Evolutionary conservation across 345 rosid genomes (phyloP).

Genomic region (Luvunga scandens): DNA sequence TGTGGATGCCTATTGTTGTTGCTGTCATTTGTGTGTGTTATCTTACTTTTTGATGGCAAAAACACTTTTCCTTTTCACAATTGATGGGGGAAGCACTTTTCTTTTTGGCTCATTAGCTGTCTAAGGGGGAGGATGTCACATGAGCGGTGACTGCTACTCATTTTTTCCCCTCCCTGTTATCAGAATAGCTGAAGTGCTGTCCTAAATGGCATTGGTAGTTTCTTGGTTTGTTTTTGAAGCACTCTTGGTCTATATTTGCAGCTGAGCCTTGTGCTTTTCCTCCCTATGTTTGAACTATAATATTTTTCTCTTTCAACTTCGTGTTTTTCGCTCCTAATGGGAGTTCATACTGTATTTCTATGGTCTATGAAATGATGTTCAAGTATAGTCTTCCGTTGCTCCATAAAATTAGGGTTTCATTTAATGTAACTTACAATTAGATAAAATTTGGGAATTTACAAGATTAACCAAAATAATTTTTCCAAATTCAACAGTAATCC

Average conservation of each 20-base stretch:
- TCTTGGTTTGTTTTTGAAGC: constrained; percentile 33
- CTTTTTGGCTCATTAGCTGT: constrained; percentile 25
- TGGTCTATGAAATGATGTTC: background rate
- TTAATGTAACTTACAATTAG: too few relatives aligned
- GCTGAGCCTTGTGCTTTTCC: constrained; percentile 24
- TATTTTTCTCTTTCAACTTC: background rate
- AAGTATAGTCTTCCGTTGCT: background rate
- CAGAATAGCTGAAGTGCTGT: constrained; percentile 34
- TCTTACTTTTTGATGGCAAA: constrained; percentile 15
- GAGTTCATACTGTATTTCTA: constrained; percentile 31
- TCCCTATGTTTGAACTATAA: constrained; percentile 18
- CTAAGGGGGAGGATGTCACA: constrained; percentile 23
- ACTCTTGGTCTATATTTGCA: constrained; percentile 16
- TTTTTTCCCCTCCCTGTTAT: constrained; percentile 22
- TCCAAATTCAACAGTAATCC: too few relatives aligned
- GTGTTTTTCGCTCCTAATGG: constrained; percentile 23
- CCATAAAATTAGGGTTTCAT: too few relatives aligned
- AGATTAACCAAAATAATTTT: too few relatives aligned
- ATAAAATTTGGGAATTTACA: too few relatives aligned
- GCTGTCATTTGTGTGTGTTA: background rate
- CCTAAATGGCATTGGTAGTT: constrained; percentile 5
- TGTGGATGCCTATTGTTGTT: background rate
- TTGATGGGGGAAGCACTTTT: constrained; percentile 32
- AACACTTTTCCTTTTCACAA: constrained; percentile 13
- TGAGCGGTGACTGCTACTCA: constrained; percentile 31